These are phyloP conservation scores for Canavalia gladiata DNA, from an alignment of 306 rosid genomes.

Conservation along the genomic window DNA sequence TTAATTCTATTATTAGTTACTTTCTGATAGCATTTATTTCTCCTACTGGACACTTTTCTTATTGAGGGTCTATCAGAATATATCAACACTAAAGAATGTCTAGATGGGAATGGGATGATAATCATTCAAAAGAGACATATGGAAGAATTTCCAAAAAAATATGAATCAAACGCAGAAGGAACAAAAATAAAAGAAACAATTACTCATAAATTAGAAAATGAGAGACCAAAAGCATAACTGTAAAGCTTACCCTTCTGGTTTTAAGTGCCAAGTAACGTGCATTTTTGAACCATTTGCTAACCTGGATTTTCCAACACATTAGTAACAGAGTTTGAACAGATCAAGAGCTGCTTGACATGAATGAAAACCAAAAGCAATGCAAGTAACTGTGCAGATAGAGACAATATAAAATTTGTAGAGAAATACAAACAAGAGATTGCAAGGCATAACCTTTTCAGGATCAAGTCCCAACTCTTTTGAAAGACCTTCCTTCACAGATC, in stretches of 20 bases:
- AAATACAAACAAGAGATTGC: slow-evolving; percentile 29
- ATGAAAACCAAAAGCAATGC: slow-evolving; percentile 33
- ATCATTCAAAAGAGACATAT: neutral
- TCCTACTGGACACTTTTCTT: no score
- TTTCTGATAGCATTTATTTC: no score
- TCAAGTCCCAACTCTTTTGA: slow-evolving; percentile 88
- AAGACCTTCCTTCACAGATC: slow-evolving; percentile 74
- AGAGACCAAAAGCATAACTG: slow-evolving; percentile 8
- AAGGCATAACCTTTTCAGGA: slow-evolving; percentile 72
- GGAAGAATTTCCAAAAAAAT: neutral
- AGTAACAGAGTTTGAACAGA: slow-evolving; percentile 35
- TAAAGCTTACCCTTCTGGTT: slow-evolving; percentile 74
- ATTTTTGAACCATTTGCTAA: slow-evolving; percentile 98
- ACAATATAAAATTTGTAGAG: slow-evolving; percentile 22
- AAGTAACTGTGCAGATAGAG: slow-evolving; percentile 3
- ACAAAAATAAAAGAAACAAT: neutral
- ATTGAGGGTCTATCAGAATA: no score
- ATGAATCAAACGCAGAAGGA: slow-evolving; percentile 22
- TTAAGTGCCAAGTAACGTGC: slow-evolving; percentile 88
- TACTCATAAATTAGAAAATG: neutral
- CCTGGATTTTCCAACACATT: slow-evolving; percentile 62
- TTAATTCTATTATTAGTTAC: no score
- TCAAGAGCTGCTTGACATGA: slow-evolving; percentile 10
- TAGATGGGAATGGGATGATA: slow-evolving; percentile 6
- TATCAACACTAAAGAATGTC: slow-evolving; percentile 22